Conservation (phyloP, 257 asterid genomes). For the Nicotiana knightiana region DNA sequence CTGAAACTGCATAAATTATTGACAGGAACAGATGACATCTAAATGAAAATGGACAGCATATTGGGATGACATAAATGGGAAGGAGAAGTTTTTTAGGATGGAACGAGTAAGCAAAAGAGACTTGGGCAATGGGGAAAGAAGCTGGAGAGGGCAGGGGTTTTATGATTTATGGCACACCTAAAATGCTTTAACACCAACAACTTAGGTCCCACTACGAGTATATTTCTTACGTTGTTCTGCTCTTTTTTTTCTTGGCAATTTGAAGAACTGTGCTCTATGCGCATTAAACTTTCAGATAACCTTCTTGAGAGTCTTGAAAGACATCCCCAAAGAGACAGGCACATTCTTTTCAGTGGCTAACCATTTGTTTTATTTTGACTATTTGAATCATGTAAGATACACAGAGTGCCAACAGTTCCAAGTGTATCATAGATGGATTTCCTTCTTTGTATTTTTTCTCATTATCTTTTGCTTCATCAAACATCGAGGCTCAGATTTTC, state of each 20-base stretch:
- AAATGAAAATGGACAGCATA: no score
- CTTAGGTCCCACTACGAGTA: no score
- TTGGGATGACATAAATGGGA: not conserved
- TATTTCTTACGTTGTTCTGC: no score
- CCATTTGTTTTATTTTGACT: not conserved
- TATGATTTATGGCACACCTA: not conserved
- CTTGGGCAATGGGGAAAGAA: not conserved
- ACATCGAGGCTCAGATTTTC: no score
- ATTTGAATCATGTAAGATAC: no score
- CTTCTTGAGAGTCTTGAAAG: not conserved
- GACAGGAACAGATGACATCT: not conserved
- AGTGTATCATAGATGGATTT: no score
- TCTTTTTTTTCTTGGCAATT: no score
- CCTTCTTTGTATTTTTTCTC: no score
- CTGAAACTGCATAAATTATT: not conserved
- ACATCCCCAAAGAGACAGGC: not conserved
- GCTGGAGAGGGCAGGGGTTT: not conserved
- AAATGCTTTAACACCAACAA: no score
- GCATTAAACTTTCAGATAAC: not conserved
- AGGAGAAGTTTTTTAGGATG: not conserved
- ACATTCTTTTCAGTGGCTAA: not conserved
- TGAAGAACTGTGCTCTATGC: not conserved
- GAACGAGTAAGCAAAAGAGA: not conserved
- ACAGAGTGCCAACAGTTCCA: no score
- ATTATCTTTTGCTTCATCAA: no score